Evolutionary conservation across 192 early-diverging fungal species (phyloP).

Genomic region (Dissophora ornata): DNA sequence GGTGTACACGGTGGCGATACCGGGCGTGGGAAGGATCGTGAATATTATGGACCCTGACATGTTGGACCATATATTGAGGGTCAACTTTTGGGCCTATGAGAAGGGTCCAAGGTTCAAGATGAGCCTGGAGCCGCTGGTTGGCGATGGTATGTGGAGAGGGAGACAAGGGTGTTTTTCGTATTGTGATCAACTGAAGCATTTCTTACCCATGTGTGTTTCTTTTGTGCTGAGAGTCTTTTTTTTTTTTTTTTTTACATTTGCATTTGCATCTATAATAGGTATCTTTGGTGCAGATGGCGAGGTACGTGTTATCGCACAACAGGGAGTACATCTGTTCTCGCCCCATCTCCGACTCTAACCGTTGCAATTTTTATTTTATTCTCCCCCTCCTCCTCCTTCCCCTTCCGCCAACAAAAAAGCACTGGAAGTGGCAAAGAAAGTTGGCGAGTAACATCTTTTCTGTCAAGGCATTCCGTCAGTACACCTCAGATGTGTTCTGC

Average conservation of each 20-base stretch:
- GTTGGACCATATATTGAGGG: conserved; percentile 27
- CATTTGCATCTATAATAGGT: conserved; percentile 6
- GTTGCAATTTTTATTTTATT: background rate
- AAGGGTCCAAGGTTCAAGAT: conserved; percentile 22
- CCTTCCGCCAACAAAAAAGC: conserved; percentile 6
- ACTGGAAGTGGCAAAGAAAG: conserved; percentile 48
- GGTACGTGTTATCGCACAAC: background rate
- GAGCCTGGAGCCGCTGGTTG: conserved; percentile 12
- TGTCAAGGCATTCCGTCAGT: conserved; percentile 46
- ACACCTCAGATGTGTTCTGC: conserved; percentile 46
- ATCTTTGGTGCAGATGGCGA: conserved; percentile 45
- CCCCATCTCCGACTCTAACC: background rate
- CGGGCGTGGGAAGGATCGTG: conserved; percentile 22
- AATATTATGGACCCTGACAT: conserved; percentile 30
- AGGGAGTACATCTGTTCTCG: too few relatives aligned
- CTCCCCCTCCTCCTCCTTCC: background rate
- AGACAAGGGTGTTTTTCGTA: too few relatives aligned
- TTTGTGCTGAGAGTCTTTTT: background rate
- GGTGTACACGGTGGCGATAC: conserved; percentile 16
- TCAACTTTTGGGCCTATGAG: conserved; percentile 44
- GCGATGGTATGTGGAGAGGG: conserved; percentile 16
- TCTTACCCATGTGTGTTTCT: too few relatives aligned
- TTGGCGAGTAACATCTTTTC: conserved; percentile 37
- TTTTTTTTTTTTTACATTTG: background rate
- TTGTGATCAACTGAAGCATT: too few relatives aligned